A percentile compares a stretch with the other conserved stretches of the same genome.
Evolutionary conservation across 2,329 filamentous ascomycete species (phyloP).

Genomic region (Phialophora macrospora): DNA sequence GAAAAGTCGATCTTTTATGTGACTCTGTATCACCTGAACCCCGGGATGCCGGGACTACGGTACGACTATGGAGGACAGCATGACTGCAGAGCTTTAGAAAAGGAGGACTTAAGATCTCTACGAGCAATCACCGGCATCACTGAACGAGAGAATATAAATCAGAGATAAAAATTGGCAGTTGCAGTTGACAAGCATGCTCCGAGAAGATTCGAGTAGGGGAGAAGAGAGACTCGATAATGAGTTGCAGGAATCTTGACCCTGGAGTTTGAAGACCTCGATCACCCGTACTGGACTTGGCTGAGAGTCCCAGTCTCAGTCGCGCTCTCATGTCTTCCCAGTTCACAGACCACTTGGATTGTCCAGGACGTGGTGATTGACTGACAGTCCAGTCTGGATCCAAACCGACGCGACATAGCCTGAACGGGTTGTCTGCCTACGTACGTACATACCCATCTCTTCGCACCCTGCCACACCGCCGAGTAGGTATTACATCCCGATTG

Average conservation of each 20-base stretch:
- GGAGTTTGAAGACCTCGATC: neutral
- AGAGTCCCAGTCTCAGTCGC: too few relatives aligned
- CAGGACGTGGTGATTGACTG: too few relatives aligned
- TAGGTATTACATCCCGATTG: neutral
- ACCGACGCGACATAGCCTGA: too few relatives aligned
- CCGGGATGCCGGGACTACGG: too few relatives aligned
- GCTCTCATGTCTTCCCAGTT: neutral
- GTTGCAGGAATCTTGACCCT: neutral
- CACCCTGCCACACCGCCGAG: neutral
- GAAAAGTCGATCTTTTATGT: neutral
- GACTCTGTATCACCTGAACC: neutral
- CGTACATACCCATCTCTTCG: neutral
- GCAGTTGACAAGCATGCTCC: neutral
- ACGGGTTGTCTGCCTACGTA: neutral
- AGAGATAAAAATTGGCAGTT: neutral
- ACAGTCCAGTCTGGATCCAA: neutral
- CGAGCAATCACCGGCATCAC: neutral
- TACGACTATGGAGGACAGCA: neutral
- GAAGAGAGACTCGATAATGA: neutral
- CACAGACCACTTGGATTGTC: neutral
- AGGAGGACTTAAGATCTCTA: neutral
- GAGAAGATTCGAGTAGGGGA: too few relatives aligned
- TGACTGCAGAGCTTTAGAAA: neutral
- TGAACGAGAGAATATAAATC: too few relatives aligned
- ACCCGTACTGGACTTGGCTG: too few relatives aligned